Base-by-base conservation (phyloP, 495 filamentous ascomycete genomes). In the Cudoniella acicularis region DNA sequence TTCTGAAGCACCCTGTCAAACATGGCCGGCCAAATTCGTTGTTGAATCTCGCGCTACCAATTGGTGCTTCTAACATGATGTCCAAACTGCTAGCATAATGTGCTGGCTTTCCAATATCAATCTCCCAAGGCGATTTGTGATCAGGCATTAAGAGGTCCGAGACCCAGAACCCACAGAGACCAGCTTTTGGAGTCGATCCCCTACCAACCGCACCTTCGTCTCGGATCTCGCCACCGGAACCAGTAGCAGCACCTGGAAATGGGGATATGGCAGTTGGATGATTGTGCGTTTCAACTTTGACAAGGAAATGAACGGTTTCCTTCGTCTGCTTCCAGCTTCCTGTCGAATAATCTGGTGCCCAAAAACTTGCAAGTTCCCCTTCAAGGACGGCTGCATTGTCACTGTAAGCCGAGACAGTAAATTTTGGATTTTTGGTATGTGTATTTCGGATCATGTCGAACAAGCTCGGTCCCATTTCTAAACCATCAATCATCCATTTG, bases 21-120 rank as follows among this genome's bases (percentile, higher is more conserved):
- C 87, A 91, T 36, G 95, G 94, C n/a, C 95, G 82, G 25, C 94
- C 94, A 68, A 97, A 98, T 63, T 98, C 94, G 66, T 98, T 98
- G 80, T 98, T 98, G 75, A 92, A 98, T 16, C 89, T 83, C 50
- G 94, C 92, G 63, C 89, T 92, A 23, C 94, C 94, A 62, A 98
- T 92, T 1, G 93, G 93, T 1, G 92, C 94, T 68, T 98, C 92
- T 16, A 96, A 76, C 92, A 98, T 98, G 64, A 98, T 97, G 67
- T 98, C 91, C 42, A 98, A 74, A 66, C 87, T 87, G 77, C 89
- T 95, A 2, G 95, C 91, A 57, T 96, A 93, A 73, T 98, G 95
- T 21, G 83, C 81, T 2, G 94, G 94, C 65, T 87, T 93, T 43
- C 94, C 95, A 56, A 96, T 82, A 64, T 96, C 88, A 6, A 89